Percentiles rank a stretch among this genome's conserved stretches.
Conservation (phyloP, 345 rosid species). For the Citrus cavaleriei region DNA sequence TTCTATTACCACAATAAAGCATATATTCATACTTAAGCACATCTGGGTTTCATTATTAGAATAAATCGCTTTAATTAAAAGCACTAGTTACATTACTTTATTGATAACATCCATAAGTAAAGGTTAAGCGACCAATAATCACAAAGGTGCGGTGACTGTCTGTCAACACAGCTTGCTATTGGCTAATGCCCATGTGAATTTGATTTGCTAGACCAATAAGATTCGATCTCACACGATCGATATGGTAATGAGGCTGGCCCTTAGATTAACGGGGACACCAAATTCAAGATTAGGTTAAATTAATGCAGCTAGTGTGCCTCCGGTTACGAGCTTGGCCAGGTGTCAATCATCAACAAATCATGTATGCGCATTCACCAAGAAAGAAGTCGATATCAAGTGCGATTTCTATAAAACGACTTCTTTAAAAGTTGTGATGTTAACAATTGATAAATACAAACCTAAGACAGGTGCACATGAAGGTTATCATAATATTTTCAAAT, state of each 20-base stretch:
- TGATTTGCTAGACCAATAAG: slow-evolving; percentile 23
- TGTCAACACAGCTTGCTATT: slow-evolving; percentile 2
- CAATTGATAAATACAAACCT: neutral
- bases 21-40: neutral
- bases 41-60: neutral
- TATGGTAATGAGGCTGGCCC: neutral
- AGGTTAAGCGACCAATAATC: slow-evolving; percentile 7
- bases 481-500: slow-evolving; percentile 15
- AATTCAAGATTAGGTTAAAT: slow-evolving; percentile 11
- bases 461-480: slow-evolving; percentile 11
- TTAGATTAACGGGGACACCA: slow-evolving; percentile 16
- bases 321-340: slow-evolving; percentile 25
- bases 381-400: neutral
- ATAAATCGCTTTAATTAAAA: neutral
- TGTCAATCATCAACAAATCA: slow-evolving; percentile 50
- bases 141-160: slow-evolving; percentile 11
- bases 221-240: slow-evolving; percentile 11
- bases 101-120: neutral
- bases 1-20: slow-evolving; percentile 8
- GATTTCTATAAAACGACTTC: neutral
- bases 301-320: slow-evolving; percentile 11
- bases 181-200: slow-evolving; percentile 26
- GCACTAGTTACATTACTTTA: neutral
- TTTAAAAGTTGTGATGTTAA: neutral
- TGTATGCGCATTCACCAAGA: slow-evolving; percentile 13